Evolutionary conservation across 2,329 filamentous ascomycete species (phyloP).

Genomic region (Ascochyta fabae): DNA sequence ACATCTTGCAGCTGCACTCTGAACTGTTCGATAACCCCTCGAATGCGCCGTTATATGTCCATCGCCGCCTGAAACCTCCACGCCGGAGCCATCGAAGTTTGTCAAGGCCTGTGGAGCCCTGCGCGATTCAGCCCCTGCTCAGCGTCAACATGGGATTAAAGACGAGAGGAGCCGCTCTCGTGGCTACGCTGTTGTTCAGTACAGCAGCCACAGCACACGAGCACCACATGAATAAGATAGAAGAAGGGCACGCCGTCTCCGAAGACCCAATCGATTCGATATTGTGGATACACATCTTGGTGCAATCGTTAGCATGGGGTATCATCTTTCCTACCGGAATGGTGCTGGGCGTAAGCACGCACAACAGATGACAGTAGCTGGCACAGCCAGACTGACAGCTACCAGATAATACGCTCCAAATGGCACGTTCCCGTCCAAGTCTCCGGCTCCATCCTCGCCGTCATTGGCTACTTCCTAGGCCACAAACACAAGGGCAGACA

Average conservation of each 20-base stretch:
- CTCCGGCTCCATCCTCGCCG: constrained; percentile 73
- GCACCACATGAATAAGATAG: constrained; percentile 49
- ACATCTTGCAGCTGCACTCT: neutral
- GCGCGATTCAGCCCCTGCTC: constrained; percentile 7
- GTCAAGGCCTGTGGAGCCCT: constrained; percentile 10
- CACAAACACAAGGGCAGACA: constrained; percentile 89
- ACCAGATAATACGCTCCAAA: constrained; percentile 81
- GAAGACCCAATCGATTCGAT: constrained; percentile 67
- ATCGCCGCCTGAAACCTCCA: constrained; percentile 21
- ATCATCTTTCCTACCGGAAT: constrained; percentile 93
- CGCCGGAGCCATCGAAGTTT: constrained; percentile 24
- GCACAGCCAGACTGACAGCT: constrained; percentile 6
- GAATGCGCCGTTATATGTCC: constrained; percentile 13
- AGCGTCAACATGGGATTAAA: constrained; percentile 19
- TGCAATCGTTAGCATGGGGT: constrained; percentile 87
- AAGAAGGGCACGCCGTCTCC: constrained; percentile 48
- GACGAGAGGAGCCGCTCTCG: constrained; percentile 23
- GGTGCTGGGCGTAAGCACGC: constrained; percentile 78
- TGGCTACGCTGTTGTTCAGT: constrained; percentile 34
- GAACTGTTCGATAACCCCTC: neutral
- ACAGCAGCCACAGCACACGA: constrained; percentile 46
- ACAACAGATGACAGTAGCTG: neutral
- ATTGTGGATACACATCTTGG: constrained; percentile 91
- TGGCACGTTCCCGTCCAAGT: constrained; percentile 94
- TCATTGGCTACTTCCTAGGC: constrained; percentile 88